Conservation (phyloP, 805 yeast genomes). For the Lipomyces spencermartinsiae region DNA sequence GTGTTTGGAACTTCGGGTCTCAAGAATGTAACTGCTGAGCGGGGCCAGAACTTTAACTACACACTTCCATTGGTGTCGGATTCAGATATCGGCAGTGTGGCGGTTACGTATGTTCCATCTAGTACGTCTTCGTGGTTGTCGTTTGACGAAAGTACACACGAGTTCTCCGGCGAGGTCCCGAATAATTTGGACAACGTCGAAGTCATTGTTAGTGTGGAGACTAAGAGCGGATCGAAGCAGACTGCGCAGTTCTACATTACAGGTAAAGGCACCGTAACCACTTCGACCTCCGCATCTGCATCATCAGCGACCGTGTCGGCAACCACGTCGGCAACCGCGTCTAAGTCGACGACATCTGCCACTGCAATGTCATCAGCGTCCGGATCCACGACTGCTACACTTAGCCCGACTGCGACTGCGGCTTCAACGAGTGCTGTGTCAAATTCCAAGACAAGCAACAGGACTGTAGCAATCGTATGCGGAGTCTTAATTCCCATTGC, state of each 20-base stretch:
- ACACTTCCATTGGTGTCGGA: slow-evolving; percentile 64
- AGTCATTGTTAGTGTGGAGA: slow-evolving; percentile 59
- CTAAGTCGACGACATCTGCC: slow-evolving; percentile 45
- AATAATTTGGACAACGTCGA: slow-evolving; percentile 50
- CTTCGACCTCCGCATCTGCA: slow-evolving; percentile 30
- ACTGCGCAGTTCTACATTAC: slow-evolving; percentile 40
- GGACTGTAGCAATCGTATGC: slow-evolving; percentile 81
- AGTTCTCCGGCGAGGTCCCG: slow-evolving; percentile 73
- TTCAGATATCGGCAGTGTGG: slow-evolving; percentile 53
- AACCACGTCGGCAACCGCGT: slow-evolving; percentile 40
- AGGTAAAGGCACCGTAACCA: slow-evolving; percentile 43
- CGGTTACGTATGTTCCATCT: slow-evolving; percentile 25
- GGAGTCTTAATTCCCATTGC: slow-evolving; percentile 84
- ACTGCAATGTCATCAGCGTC: slow-evolving; percentile 42
- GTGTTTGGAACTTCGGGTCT: slow-evolving; percentile 54
- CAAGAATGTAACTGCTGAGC: slow-evolving; percentile 50
- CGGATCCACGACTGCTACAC: slow-evolving; percentile 40
- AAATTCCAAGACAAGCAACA: slow-evolving; percentile 45
- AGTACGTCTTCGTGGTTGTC: slow-evolving; percentile 62
- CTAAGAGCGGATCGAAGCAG: slow-evolving; percentile 49
- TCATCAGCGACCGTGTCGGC: slow-evolving; percentile 45
- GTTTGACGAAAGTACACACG: slow-evolving; percentile 63
- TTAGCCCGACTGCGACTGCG: slow-evolving; percentile 39
- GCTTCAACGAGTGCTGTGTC: slow-evolving; percentile 44
- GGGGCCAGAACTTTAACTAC: slow-evolving; percentile 68